Evolutionary conservation across 2,329 filamentous ascomycete genomes (phyloP).

Genomic region (Simplicillium sp.): DNA sequence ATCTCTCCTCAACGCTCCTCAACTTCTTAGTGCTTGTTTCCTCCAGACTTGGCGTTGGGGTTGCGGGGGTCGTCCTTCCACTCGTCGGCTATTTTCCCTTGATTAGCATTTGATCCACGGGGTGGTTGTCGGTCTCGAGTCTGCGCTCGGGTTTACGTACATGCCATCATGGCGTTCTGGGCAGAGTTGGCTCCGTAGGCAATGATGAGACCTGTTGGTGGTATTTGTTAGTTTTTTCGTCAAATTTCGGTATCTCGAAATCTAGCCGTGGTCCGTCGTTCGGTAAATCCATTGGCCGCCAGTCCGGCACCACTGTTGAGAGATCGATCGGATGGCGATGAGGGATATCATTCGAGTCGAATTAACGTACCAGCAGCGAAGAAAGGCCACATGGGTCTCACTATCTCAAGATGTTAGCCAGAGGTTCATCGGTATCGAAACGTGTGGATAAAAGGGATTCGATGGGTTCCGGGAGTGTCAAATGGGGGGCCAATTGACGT

Average conservation of each 20-base stretch:
- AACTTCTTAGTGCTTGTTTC: slow-evolving; percentile 31
- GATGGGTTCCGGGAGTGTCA: no score
- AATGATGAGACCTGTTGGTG: slow-evolving; percentile 64
- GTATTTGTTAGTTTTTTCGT: slow-evolving; percentile 4
- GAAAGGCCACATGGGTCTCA: slow-evolving; percentile 87
- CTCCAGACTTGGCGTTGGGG: slow-evolving; percentile 44
- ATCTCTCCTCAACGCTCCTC: not conserved
- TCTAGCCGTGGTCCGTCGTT: not conserved
- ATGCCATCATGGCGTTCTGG: slow-evolving; percentile 65
- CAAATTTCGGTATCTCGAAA: slow-evolving; percentile 1
- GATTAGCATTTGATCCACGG: slow-evolving; percentile 13
- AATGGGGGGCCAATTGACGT: slow-evolving; percentile 36
- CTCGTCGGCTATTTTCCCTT: slow-evolving; percentile 61
- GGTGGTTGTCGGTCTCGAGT: not conserved
- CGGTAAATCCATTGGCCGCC: no score
- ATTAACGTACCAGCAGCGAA: slow-evolving; percentile 79
- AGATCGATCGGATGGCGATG: slow-evolving; percentile 1
- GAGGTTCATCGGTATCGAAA: slow-evolving; percentile 16
- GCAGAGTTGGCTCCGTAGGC: slow-evolving; percentile 85
- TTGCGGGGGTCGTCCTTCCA: slow-evolving; percentile 97
- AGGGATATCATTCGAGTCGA: slow-evolving; percentile 8
- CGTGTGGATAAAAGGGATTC: not conserved
- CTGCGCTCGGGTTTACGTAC: slow-evolving; percentile 38
- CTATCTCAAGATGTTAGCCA: slow-evolving; percentile 36
- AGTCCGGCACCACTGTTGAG: not conserved